phyloP scores from a whole-genome alignment of 208 protist species.

The Endotrypanum monterogeii region DNA sequence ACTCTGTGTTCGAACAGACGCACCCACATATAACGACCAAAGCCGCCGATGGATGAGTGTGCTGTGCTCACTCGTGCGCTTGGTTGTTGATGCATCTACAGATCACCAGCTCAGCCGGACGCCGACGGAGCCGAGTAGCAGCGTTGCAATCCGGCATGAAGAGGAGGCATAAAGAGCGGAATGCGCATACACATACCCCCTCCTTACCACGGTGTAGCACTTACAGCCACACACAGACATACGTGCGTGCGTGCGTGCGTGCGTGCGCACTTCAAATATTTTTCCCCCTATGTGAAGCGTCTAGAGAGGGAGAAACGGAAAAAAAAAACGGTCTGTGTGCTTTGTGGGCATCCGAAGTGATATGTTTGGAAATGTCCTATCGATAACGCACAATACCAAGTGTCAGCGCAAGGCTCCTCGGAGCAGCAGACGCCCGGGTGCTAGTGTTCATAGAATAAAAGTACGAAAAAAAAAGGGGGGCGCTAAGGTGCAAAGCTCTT shows the following conservation, averaged over 20 bases:
- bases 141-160: background rate
- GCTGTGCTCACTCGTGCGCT: background rate
- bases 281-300: background rate
- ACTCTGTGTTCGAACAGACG: background rate
- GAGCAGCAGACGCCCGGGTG: background rate
- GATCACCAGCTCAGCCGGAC: background rate
- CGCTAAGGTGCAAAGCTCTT: too few species aligned
- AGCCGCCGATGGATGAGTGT: background rate
- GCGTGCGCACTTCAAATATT: background rate
- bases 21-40: background rate
- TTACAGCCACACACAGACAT: background rate
- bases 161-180: background rate
- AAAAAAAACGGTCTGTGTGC: too few species aligned
- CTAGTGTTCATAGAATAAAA: too few species aligned
- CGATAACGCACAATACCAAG: constrained; percentile 11
- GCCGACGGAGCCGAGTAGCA: background rate
- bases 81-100: background rate
- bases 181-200: background rate
- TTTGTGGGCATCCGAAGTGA: background rate
- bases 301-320: background rate
- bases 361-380: background rate
- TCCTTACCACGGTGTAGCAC: background rate
- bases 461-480: too few species aligned
- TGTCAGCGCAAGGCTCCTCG: background rate
- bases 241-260: background rate